Conservation (phyloP, 2,329 filamentous ascomycete genomes). For the Byssochlamys sp. region DNA sequence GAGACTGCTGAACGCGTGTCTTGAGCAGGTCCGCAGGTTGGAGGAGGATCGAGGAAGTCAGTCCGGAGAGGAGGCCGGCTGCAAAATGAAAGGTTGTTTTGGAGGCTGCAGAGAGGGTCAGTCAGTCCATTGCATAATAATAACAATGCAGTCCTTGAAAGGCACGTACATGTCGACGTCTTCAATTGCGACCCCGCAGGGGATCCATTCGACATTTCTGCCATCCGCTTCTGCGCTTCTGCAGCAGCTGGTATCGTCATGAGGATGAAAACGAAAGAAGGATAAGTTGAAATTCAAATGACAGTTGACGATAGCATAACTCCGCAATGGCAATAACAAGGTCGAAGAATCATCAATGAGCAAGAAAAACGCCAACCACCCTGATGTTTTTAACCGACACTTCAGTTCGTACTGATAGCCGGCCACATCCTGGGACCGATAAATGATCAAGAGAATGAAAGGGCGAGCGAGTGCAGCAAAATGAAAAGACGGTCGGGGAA, state of each 20-base stretch:
- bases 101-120: conserved; percentile 18
- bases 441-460: not conserved
- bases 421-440: not conserved
- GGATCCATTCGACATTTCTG: conserved; percentile 8
- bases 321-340: not conserved
- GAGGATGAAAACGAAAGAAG: not conserved
- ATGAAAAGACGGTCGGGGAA: not conserved
- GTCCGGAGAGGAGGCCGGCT: conserved; percentile 77
- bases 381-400: not conserved
- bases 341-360: not conserved
- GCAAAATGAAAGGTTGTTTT: conserved; percentile 66
- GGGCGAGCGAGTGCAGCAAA: not conserved
- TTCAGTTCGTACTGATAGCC: not conserved
- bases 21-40: conserved; percentile 95
- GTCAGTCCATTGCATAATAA: not conserved
- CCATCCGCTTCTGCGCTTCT: not conserved
- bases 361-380: not conserved
- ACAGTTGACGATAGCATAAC: not conserved
- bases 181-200: conserved; percentile 4
- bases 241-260: not conserved
- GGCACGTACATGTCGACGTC: conserved; percentile 4
- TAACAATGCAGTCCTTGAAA: not conserved
- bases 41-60: conserved; percentile 77
- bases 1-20: conserved; percentile 85
- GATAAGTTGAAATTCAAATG: not conserved